Conservation (phyloP, 2,329 filamentous ascomycete species). For the Emmonsia crescens region DNA sequence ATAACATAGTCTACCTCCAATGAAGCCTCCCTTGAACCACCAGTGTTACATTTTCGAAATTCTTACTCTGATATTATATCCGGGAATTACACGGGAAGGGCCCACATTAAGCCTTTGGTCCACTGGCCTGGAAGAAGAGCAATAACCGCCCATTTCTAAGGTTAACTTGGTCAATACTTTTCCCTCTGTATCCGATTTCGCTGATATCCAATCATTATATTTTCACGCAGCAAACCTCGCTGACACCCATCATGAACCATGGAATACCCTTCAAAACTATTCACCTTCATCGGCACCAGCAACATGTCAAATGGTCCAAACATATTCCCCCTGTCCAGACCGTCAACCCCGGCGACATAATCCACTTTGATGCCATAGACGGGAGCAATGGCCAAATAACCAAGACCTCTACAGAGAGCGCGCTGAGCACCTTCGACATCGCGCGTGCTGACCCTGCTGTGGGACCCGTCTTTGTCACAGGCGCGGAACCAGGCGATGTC, state of each 20-base stretch:
- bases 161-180: not conserved
- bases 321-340: conserved; percentile 36
- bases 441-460: conserved; percentile 39
- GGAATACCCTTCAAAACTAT: conserved; percentile 19
- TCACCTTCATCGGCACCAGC: conserved; percentile 24
- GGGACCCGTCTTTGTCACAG: conserved; percentile 41
- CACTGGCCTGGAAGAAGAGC: not conserved
- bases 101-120: not conserved
- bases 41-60: not conserved
- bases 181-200: not conserved
- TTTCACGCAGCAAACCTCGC: not conserved
- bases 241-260: conserved; percentile 11
- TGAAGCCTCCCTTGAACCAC: not conserved
- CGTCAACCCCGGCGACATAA: conserved; percentile 37
- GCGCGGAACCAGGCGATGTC: conserved; percentile 42
- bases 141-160: not conserved
- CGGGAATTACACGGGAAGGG: not conserved
- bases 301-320: conserved; percentile 42
- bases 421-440: conserved; percentile 34
- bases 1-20: not conserved
- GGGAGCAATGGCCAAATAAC: conserved; percentile 43
- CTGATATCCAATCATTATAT: not conserved
- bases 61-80: not conserved
- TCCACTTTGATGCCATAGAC: conserved; percentile 42
- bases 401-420: conserved; percentile 30